phyloP scores from a whole-genome alignment of 306 rosid genomes.

The Erythrophleum fordii region DNA sequence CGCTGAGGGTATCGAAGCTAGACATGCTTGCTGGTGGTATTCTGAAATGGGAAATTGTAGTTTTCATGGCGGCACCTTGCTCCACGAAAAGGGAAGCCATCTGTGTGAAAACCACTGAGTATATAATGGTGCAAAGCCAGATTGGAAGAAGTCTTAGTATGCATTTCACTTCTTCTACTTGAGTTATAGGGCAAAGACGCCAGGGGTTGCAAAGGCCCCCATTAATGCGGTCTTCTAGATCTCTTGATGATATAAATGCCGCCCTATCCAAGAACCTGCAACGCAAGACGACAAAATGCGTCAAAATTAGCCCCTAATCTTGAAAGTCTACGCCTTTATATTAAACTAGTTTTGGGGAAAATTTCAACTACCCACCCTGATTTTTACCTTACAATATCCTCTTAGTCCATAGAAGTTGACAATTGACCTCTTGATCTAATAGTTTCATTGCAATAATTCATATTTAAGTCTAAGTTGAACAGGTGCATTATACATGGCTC shows the following conservation, averaged over 20 bases:
- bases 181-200: constrained; percentile 71
- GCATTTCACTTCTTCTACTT: constrained; percentile 85
- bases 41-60: constrained; percentile 48
- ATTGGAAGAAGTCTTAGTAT: constrained; percentile 69
- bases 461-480: not conserved
- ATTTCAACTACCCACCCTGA: too few relatives aligned
- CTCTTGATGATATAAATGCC: constrained; percentile 45
- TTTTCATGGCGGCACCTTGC: constrained; percentile 74
- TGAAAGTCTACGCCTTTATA: not conserved
- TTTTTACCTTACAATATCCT: too few relatives aligned
- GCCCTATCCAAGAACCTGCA: constrained; percentile 54
- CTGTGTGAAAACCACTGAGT: constrained; percentile 81
- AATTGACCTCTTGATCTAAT: too few relatives aligned
- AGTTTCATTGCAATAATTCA: not conserved
- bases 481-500: too few relatives aligned
- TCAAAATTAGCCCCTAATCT: not conserved
- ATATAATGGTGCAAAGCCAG: constrained; percentile 80
- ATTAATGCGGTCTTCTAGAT: constrained; percentile 46
- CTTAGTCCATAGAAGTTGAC: too few relatives aligned
- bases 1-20: constrained; percentile 65
- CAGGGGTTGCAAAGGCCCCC: constrained; percentile 43
- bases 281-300: not conserved
- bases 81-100: constrained; percentile 85
- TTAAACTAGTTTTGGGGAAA: not conserved
- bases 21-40: constrained; percentile 88